Conservation (phyloP, 495 filamentous ascomycete species). For the Penicillium psychrofluorescens region DNA sequence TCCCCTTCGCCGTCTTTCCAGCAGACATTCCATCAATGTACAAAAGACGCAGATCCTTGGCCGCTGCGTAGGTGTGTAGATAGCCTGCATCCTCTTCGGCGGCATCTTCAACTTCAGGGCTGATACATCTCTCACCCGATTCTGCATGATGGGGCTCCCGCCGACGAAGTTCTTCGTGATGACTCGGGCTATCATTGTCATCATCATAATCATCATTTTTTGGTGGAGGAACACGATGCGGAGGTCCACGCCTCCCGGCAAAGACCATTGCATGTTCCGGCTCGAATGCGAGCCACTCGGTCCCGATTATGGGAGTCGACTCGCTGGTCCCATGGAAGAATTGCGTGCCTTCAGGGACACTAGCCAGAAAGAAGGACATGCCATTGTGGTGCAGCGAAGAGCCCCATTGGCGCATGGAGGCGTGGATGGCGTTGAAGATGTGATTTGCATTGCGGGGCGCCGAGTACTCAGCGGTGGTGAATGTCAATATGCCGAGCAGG, state of each 20-base stretch:
- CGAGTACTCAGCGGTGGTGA: not conserved
- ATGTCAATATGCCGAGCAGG: not conserved
- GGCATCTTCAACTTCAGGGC: not conserved
- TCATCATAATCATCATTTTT: not conserved
- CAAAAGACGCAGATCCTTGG: constrained; percentile 42
- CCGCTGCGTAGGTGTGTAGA: constrained; percentile 49
- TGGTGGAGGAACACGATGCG: constrained; percentile 8
- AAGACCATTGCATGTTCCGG: constrained; percentile 60
- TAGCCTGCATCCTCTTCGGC: constrained; percentile 29
- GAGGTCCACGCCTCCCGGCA: constrained; percentile 5
- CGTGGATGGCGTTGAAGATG: constrained; percentile 62
- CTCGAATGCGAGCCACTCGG: constrained; percentile 66
- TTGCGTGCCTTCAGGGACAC: constrained; percentile 49
- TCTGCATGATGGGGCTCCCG: not conserved
- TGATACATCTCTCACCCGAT: too few species aligned
- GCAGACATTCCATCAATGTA: constrained; percentile 59
- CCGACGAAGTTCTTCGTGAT: constrained; percentile 14
- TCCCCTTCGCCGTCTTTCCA: constrained; percentile 50
- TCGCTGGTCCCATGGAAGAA: constrained; percentile 53
- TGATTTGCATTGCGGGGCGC: constrained; percentile 40
- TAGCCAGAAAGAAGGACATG: constrained; percentile 55
- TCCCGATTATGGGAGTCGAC: constrained; percentile 32
- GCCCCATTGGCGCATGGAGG: constrained; percentile 63
- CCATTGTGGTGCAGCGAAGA: constrained; percentile 64
- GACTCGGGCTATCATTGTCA: not conserved